Conservation (phyloP, 306 rosid genomes). For the Prosopis cineraria region DNA sequence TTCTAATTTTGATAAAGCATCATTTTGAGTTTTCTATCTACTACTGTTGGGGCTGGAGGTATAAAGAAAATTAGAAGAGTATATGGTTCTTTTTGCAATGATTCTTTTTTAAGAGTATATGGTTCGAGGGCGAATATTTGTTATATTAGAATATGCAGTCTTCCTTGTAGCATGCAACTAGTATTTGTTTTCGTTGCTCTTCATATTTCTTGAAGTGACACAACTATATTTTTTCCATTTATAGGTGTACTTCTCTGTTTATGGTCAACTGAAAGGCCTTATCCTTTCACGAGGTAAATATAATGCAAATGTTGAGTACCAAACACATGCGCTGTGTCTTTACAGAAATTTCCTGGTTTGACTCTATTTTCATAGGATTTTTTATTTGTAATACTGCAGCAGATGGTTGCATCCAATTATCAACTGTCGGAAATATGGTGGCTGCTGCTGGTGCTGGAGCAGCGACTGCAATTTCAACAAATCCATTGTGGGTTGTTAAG, state of each 20-base stretch:
- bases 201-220: conserved; percentile 36
- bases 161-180: conserved; percentile 4
- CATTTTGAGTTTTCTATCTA: neutral
- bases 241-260: conserved; percentile 91
- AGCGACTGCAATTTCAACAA: conserved; percentile 80
- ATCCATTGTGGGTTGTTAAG: conserved; percentile 98
- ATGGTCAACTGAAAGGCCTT: conserved; percentile 75
- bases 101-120: conserved; percentile 13
- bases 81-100: too few species aligned
- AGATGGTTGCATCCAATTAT: conserved; percentile 55
- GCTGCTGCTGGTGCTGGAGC: conserved; percentile 99
- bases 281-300: conserved; percentile 73
- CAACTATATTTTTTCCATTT: conserved; percentile 32
- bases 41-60: neutral
- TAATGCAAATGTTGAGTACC: conserved; percentile 25
- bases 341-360: too few species aligned
- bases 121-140: neutral
- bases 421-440: conserved; percentile 66
- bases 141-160: conserved; percentile 8
- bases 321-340: neutral
- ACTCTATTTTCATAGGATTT: conserved; percentile 14
- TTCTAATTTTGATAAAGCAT: too few species aligned
- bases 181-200: conserved; percentile 25
- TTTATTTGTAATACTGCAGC: conserved; percentile 30
- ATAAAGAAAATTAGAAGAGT: too few species aligned